These are phyloP conservation scores for Lolium rigidum DNA, from an alignment of 176 grass and related monocot species.

Conservation along the genomic window DNA sequence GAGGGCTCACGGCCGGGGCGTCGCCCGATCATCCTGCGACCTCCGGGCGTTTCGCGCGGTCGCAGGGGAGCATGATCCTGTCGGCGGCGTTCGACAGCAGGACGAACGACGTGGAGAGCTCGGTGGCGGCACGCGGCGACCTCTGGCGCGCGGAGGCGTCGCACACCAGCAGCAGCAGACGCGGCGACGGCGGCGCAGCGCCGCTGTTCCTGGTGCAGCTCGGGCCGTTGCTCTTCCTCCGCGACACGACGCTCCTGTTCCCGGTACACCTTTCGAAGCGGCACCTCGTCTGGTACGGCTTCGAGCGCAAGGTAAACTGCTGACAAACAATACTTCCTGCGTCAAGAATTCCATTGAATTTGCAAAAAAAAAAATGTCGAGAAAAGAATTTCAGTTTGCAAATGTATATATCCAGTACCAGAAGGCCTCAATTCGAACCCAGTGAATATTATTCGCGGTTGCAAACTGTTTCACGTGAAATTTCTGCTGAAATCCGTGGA, in stretches of 20 bases:
- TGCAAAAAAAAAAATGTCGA: neutral
- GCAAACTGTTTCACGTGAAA: no score
- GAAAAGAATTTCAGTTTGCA: neutral
- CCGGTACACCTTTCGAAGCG: conserved; percentile 75
- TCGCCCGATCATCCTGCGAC: neutral
- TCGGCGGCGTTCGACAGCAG: conserved; percentile 62
- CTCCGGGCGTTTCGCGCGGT: conserved; percentile 41
- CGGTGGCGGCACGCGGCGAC: conserved; percentile 63
- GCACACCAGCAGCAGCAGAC: conserved; percentile 34
- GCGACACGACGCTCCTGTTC: conserved; percentile 64
- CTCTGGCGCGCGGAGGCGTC: conserved; percentile 73
- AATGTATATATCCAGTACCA: neutral
- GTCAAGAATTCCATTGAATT: neutral
- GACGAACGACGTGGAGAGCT: conserved; percentile 69
- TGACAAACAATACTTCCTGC: neutral
- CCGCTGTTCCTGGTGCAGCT: conserved; percentile 69
- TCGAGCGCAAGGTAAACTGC: conserved; percentile 58
- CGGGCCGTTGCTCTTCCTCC: conserved; percentile 69
- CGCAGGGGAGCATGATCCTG: conserved; percentile 61
- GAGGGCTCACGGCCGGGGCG: neutral
- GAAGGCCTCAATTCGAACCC: neutral
- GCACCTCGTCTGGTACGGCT: conserved; percentile 80
- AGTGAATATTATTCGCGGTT: neutral
- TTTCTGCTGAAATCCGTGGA: no score
- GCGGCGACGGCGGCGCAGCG: neutral